phyloP scores from a whole-genome alignment of 805 yeast genomes.

The Ogataea trehalophila region DNA sequence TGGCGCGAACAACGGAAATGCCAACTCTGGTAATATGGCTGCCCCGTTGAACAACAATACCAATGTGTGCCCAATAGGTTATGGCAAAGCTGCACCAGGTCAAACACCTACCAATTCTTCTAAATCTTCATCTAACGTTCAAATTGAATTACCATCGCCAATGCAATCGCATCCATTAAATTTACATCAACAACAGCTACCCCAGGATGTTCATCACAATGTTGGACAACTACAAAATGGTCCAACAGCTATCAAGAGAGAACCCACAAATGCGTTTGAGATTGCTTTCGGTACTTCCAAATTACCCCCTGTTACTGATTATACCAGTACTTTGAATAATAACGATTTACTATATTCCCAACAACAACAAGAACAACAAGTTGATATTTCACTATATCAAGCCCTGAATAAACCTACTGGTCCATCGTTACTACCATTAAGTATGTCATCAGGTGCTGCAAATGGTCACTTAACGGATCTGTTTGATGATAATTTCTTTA shows the following conservation, averaged over 20 bases:
- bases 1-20: neutral
- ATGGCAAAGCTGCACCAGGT: neutral
- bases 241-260: slow-evolving; percentile 14
- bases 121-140: slow-evolving; percentile 9
- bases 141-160: slow-evolving; percentile 1
- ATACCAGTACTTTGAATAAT: slow-evolving; percentile 8
- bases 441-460: neutral
- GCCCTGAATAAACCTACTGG: slow-evolving; percentile 6
- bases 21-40: neutral
- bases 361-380: slow-evolving; percentile 7
- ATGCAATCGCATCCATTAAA: slow-evolving; percentile 4
- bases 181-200: slow-evolving; percentile 6
- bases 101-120: slow-evolving; percentile 7
- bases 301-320: slow-evolving; percentile 33
- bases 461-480: slow-evolving; percentile 21
- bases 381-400: slow-evolving; percentile 4
- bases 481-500: slow-evolving; percentile 30
- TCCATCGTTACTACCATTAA: neutral
- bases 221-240: neutral
- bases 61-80: neutral
- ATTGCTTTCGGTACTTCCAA: slow-evolving; percentile 34
- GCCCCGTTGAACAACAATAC: neutral
- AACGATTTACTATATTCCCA: slow-evolving; percentile 7
- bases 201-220: neutral
- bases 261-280: slow-evolving; percentile 29